phyloP scores from a whole-genome alignment of 2,329 filamentous ascomycete species.

The Aspergillus spinulosporus region DNA sequence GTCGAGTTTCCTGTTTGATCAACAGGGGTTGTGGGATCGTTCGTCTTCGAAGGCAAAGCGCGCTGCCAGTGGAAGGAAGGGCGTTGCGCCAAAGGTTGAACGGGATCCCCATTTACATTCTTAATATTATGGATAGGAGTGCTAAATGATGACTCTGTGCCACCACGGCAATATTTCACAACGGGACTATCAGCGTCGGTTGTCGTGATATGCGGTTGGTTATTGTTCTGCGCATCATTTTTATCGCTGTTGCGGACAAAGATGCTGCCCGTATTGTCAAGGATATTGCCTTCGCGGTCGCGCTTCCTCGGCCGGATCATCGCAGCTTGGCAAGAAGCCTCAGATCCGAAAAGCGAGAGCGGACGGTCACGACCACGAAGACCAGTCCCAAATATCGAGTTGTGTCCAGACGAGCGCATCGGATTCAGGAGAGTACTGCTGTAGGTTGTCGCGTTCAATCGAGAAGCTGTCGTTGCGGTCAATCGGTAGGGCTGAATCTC shows the following conservation, averaged over 20 bases:
- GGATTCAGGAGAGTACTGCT: not conserved
- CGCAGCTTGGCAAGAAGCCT: not conserved
- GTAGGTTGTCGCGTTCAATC: not conserved
- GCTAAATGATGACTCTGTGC: not conserved
- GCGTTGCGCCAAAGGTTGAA: not conserved
- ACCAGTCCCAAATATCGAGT: not conserved
- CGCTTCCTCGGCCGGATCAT: not conserved
- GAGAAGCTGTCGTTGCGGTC: too few species aligned
- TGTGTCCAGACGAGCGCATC: not conserved
- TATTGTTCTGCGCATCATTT: constrained; percentile 11
- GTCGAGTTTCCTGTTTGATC: not conserved
- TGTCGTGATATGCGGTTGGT: not conserved
- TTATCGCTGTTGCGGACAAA: not conserved
- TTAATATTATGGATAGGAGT: not conserved
- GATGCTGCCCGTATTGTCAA: not conserved
- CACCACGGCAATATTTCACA: constrained; percentile 20
- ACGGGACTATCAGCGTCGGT: constrained; percentile 2
- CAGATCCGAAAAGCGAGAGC: too few species aligned
- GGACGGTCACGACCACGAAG: too few species aligned
- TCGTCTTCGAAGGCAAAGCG: not conserved
- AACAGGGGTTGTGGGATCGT: not conserved
- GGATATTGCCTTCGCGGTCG: not conserved
- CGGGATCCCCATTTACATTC: not conserved
- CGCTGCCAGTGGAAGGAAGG: not conserved
- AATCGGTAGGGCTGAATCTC: not conserved